Conservation (phyloP, 768 basidiomycete genomes). For the Phanerochaete carnosa region DNA sequence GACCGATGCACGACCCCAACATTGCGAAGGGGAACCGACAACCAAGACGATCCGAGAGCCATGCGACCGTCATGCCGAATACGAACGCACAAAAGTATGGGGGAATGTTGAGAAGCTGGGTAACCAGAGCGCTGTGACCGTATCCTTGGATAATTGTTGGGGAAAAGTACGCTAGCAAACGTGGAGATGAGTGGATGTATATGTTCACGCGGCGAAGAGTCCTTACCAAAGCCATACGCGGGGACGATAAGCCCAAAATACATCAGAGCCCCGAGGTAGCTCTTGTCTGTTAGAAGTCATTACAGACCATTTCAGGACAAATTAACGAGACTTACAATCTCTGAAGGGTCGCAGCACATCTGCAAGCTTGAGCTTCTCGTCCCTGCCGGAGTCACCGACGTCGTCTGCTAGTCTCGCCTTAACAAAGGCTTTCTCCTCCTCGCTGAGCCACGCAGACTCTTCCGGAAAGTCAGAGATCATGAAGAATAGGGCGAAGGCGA, state of each 20-base stretch:
- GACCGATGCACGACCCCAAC: constrained; percentile 9
- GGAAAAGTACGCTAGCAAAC: constrained; percentile 15
- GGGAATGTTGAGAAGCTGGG: constrained; percentile 25
- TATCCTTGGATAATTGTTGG: constrained; percentile 16
- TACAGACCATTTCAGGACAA: neutral
- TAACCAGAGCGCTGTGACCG: constrained; percentile 13
- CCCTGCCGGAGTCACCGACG: constrained; percentile 24
- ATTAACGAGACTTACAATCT: constrained; percentile 20
- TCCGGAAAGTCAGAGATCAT: constrained; percentile 32
- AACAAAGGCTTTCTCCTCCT: constrained; percentile 26
- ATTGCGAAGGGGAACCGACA: constrained; percentile 18
- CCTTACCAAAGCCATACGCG: constrained; percentile 26
- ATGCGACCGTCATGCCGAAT: constrained; percentile 15
- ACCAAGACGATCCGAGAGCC: constrained; percentile 13
- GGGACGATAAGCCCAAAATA: constrained; percentile 28
- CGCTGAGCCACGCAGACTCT: constrained; percentile 29
- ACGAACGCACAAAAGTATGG: constrained; percentile 23
- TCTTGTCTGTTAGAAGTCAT: constrained; percentile 16
- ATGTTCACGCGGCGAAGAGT: neutral
- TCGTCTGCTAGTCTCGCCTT: constrained; percentile 27
- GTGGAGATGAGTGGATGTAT: neutral
- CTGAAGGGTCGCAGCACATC: constrained; percentile 21
- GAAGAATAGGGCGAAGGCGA: constrained; percentile 30
- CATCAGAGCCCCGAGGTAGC: constrained; percentile 27
- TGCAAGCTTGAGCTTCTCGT: constrained; percentile 18